These are phyloP conservation scores for Vitis rotundifolia DNA, from an alignment of 164 flowering plant genomes.

Conservation along the genomic window DNA sequence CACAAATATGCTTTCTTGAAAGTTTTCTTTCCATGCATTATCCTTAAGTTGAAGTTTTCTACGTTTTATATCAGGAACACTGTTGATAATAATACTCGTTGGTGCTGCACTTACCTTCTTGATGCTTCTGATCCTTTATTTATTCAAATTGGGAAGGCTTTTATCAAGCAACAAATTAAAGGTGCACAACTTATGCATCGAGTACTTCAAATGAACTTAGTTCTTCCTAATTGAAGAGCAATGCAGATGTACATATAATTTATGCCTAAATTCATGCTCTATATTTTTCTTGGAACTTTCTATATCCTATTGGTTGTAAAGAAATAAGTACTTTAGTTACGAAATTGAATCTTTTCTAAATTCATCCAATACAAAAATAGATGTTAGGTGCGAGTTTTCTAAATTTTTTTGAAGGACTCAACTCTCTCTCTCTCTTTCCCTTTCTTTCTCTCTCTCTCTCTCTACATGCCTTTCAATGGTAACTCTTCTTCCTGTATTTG, in stretches of 20 bases:
- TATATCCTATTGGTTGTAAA: background rate
- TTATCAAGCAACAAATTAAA: conserved; percentile 65
- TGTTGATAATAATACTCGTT: conserved; percentile 70
- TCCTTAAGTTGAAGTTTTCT: conserved; percentile 1
- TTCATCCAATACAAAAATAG: too few relatives aligned
- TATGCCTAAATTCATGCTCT: background rate
- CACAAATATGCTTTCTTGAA: background rate
- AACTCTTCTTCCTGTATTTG: too few relatives aligned
- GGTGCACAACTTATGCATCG: conserved; percentile 32
- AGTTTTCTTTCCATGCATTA: background rate
- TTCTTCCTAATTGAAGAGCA: too few relatives aligned
- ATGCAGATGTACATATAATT: too few relatives aligned
- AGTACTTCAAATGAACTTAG: too few relatives aligned
- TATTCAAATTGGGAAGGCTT: conserved; percentile 83
- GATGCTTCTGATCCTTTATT: conserved; percentile 92
- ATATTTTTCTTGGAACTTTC: background rate
- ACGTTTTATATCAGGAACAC: conserved; percentile 65
- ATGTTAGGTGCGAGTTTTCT: too few relatives aligned
- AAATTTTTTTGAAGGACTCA: too few relatives aligned
- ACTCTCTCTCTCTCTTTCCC: too few relatives aligned
- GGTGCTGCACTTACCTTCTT: conserved; percentile 95
- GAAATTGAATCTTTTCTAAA: too few relatives aligned
- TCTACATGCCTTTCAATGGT: too few relatives aligned
- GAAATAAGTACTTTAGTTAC: too few relatives aligned
- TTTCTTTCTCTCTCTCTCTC: too few relatives aligned